Evolutionary conservation across 805 yeast species (phyloP).

Genomic region (Ogataea haglerorum): DNA sequence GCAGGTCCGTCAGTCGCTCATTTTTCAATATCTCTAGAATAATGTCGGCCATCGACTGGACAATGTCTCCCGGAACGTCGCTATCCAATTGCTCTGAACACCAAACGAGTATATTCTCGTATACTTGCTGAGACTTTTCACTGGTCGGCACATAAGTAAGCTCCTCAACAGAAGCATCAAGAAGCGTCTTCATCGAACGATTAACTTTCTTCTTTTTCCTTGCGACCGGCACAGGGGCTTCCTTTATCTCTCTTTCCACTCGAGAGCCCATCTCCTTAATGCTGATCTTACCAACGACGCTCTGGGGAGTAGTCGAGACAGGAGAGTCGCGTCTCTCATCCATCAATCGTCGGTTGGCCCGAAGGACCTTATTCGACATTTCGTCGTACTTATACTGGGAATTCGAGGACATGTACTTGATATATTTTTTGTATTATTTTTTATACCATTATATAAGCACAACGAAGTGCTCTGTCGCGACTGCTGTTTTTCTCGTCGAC

Average conservation of each 20-base stretch:
- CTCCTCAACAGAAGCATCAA: conserved; percentile 41
- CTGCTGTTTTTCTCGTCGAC: not conserved
- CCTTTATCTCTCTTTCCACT: conserved; percentile 6
- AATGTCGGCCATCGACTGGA: conserved; percentile 70
- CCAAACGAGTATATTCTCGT: conserved; percentile 59
- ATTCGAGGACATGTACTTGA: conserved; percentile 7
- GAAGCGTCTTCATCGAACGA: conserved; percentile 25
- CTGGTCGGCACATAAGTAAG: conserved; percentile 63
- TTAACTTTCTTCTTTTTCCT: conserved; percentile 10
- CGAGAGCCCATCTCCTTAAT: conserved; percentile 61
- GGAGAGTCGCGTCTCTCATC: conserved; percentile 39
- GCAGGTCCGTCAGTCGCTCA: conserved; percentile 39
- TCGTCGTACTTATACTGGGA: conserved; percentile 56
- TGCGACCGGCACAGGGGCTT: not conserved
- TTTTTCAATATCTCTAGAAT: conserved; percentile 52
- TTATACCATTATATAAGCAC: conserved; percentile 4
- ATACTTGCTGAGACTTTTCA: conserved; percentile 46
- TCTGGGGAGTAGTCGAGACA: conserved; percentile 64
- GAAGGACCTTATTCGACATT: conserved; percentile 74
- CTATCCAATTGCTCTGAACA: conserved; percentile 52
- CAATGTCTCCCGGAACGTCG: conserved; percentile 74
- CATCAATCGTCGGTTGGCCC: conserved; percentile 52
- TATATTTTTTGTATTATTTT: not conserved
- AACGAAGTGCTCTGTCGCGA: not conserved
- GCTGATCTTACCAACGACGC: conserved; percentile 67